Percentiles rank a stretch among this genome's conserved stretches.
Conservation (phyloP, 129 eudicot genomes). For the Smallanthus sonchifolius region DNA sequence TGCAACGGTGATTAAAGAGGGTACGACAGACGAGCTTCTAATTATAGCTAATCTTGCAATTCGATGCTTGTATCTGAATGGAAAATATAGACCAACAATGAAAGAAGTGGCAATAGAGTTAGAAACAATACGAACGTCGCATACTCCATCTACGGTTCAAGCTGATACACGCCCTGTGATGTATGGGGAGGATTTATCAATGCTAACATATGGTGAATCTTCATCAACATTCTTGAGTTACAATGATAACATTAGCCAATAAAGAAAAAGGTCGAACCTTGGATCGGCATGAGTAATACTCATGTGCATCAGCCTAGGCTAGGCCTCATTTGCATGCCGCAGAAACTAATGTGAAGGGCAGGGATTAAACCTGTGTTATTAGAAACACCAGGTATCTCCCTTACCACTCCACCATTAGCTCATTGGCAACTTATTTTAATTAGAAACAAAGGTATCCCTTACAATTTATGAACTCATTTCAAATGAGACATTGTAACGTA, state of each 20-base stretch:
- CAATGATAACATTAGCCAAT: background rate
- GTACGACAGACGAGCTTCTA: background rate
- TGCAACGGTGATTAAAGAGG: background rate
- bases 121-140: slow-evolving; percentile 4
- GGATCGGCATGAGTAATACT: too few species aligned
- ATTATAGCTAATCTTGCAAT: slow-evolving; percentile 12
- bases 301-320: too few species aligned
- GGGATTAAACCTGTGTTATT: too few species aligned
- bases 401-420: too few species aligned
- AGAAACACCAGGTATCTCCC: too few species aligned
- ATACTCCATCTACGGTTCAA: slow-evolving; percentile 7
- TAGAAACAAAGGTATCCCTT: too few species aligned
- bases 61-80: slow-evolving; percentile 17
- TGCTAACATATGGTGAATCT: background rate
- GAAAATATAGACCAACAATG: slow-evolving; percentile 17
- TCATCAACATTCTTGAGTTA: background rate
- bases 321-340: too few species aligned
- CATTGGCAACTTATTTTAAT: too few species aligned
- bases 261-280: background rate
- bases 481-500: too few species aligned
- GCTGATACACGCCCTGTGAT: background rate
- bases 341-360: too few species aligned
- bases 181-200: background rate
- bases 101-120: slow-evolving; percentile 23
- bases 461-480: too few species aligned